A percentile compares a stretch with the other conserved stretches of the same genome.
These are phyloP conservation scores for Salix dunnii DNA, from an alignment of 345 rosid genomes.

Conservation along the genomic window DNA sequence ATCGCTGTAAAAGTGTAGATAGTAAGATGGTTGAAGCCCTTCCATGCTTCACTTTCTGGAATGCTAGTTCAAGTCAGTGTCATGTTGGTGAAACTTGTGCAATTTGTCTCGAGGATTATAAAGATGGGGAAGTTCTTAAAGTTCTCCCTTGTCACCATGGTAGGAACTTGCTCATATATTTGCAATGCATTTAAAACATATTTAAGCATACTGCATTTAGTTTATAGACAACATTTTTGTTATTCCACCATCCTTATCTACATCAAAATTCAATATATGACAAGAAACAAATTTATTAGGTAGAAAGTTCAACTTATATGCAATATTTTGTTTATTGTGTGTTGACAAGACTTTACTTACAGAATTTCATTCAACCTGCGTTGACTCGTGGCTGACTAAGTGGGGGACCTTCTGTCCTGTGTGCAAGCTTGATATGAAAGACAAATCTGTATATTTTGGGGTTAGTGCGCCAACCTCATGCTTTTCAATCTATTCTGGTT, in stretches of 20 bases:
- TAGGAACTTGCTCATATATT: constrained; percentile 17
- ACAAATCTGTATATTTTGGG: constrained; percentile 34
- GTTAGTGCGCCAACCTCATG: constrained; percentile 23
- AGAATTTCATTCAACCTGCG: constrained; percentile 67
- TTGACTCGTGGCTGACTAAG: constrained; percentile 72
- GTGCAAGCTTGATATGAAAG: constrained; percentile 70
- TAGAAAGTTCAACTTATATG: not conserved
- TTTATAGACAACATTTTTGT: not conserved
- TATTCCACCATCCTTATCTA: not conserved
- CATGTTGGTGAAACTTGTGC: constrained; percentile 56
- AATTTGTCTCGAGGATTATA: constrained; percentile 73
- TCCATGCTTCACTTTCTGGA: constrained; percentile 45
- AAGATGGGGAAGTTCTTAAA: constrained; percentile 57
- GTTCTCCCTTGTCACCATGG: constrained; percentile 76
- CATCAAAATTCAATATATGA: too few relatives aligned
- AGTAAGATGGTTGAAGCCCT: constrained; percentile 44
- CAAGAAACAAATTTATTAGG: not conserved
- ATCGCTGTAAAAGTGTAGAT: constrained; percentile 29
- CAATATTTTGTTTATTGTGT: not conserved
- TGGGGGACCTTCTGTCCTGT: constrained; percentile 77
- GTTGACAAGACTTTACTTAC: constrained; percentile 20
- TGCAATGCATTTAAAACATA: not conserved
- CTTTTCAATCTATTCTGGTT: constrained; percentile 4
- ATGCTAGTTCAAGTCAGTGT: constrained; percentile 26
- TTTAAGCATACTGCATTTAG: not conserved